Evolutionary conservation across 2,329 filamentous ascomycete genomes (phyloP), one percentile per base, ranked within the genome.

Genomic region (Diaporthe velutina): DNA sequence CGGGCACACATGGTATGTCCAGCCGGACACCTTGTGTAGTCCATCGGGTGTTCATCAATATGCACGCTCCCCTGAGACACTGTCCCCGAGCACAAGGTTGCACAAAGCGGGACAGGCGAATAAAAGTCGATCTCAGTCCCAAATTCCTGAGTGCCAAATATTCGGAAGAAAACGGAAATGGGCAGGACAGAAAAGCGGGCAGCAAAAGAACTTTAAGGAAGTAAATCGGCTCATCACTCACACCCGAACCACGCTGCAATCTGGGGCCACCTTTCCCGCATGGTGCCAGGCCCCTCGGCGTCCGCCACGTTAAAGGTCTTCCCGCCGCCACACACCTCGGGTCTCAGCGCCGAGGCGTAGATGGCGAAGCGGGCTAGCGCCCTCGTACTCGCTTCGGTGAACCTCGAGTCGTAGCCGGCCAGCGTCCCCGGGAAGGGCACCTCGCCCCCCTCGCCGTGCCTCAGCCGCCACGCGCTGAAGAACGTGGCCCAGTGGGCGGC

Each of bases 401-500:
- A 83, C 0, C 75, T 73, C 17, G 58, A 52, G n/a, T 67, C 50
- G 58, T 38, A 38, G 50, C 35, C 67, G 17, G 55, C 40, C 28
- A 33, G 22, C 40, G 30, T 66, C 10, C 60, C 60, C 13, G 50
- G 66, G 35, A 68, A 48, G n/a, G 66, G 15, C 17, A 79, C 75
- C 33, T 80, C 75, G 9, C 78, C 45, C 13, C 19, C 42, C 22
- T 67, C 45, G n/a, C 78, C 77, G 52, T 83, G 78, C 6, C 81
- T 82, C 50, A 79, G 70, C 1, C 81, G 80, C 55, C 82, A 84
- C 1, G 85, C 77, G 7, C 82, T 83, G 1, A 85, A 80, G 45
- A 84, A 85, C 74, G 84, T 83, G 1, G 80, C 83, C 84, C 83
- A 85, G 76, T 85, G 83, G 1, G 84, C 78, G 0, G 83, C 83